These are phyloP conservation scores for Astragalus glycyphyllos DNA, from an alignment of 306 rosid genomes.

Conservation along the genomic window DNA sequence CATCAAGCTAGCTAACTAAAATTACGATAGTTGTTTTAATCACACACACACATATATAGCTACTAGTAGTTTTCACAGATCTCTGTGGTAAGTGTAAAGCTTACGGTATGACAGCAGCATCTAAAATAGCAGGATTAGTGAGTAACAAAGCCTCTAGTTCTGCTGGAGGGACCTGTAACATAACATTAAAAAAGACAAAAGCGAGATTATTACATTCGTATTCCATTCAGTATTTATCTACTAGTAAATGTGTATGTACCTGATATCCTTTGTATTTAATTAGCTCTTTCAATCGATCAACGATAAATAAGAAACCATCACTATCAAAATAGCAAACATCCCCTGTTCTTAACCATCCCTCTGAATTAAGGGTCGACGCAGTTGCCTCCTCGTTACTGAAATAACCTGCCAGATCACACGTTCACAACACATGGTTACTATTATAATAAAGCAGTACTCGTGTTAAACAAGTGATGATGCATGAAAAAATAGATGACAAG, in stretches of 20 bases:
- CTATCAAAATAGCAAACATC: constrained; percentile 82
- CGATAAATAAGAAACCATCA: constrained; percentile 87
- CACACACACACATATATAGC: no score
- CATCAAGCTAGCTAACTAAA: no score
- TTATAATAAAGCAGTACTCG: no score
- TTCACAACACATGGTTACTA: not conserved
- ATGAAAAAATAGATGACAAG: no score
- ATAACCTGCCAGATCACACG: constrained; percentile 60
- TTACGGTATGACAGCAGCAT: constrained; percentile 98
- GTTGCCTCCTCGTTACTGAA: constrained; percentile 84
- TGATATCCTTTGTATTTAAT: constrained; percentile 95
- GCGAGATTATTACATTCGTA: not conserved
- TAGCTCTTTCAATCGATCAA: constrained; percentile 91
- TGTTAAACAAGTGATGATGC: no score
- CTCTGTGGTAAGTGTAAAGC: constrained; percentile 13
- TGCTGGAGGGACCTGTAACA: constrained; percentile 85
- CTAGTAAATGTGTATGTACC: constrained; percentile 40
- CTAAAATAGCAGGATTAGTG: constrained; percentile 74
- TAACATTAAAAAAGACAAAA: constrained; percentile 12
- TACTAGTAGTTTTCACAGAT: no score
- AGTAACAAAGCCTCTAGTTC: constrained; percentile 89
- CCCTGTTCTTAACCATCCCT: constrained; percentile 94
- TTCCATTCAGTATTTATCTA: no score
- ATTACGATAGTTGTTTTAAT: no score
- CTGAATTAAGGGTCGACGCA: constrained; percentile 66